phyloP scores from a whole-genome alignment of 495 filamentous ascomycete genomes.

The Penicillium canescens region DNA sequence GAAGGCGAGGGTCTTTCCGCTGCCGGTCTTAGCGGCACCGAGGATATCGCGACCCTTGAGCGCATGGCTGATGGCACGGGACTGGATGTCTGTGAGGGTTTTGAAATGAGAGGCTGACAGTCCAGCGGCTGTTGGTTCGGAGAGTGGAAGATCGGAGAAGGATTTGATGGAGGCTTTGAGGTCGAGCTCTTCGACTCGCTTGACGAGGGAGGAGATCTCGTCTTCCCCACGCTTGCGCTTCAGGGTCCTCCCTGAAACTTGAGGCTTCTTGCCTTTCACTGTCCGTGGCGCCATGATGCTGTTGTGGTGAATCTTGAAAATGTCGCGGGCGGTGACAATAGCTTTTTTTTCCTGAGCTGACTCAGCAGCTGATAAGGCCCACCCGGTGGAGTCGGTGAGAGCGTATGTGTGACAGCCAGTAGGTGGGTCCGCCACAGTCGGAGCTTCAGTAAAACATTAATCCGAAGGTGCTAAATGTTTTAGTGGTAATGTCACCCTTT shows the following conservation, averaged over 20 bases:
- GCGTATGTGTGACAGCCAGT: too few species aligned
- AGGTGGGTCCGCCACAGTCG: too few species aligned
- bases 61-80: slow-evolving; percentile 77
- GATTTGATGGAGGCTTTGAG: slow-evolving; percentile 45
- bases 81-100: slow-evolving; percentile 88
- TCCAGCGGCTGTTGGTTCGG: slow-evolving; percentile 75
- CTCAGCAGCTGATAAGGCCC: slow-evolving; percentile 40
- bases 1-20: slow-evolving; percentile 95
- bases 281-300: slow-evolving; percentile 32
- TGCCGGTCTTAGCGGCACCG: slow-evolving; percentile 94
- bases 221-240: slow-evolving; percentile 65
- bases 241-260: slow-evolving; percentile 37
- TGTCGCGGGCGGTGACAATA: slow-evolving; percentile 26
- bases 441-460: too few species aligned
- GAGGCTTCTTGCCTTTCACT: slow-evolving; percentile 23
- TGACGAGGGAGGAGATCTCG: slow-evolving; percentile 42
- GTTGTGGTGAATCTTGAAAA: slow-evolving; percentile 6
- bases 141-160: slow-evolving; percentile 85
- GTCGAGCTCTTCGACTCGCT: slow-evolving; percentile 52
- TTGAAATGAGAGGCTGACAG: slow-evolving; percentile 88
- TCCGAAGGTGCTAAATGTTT: too few species aligned
- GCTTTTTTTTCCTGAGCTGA: slow-evolving; percentile 24
- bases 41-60: slow-evolving; percentile 89
- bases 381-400: too few species aligned
- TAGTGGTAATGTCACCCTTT: too few species aligned